These are phyloP conservation scores for Ramaria sp. DNA, from an alignment of 768 basidiomycete genomes.

Conservation along the genomic window DNA sequence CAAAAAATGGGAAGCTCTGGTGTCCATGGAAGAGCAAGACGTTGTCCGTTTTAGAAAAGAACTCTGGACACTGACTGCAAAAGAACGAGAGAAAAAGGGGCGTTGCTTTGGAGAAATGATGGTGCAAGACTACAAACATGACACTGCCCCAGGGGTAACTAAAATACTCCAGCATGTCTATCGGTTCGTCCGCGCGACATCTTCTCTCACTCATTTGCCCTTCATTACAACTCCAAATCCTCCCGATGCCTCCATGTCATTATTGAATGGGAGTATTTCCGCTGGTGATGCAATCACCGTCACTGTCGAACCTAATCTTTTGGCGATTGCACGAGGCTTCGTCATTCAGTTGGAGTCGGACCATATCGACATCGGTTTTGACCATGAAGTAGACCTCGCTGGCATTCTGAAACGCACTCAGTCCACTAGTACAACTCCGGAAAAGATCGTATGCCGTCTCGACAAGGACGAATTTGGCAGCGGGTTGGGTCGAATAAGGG, in stretches of 20 bases:
- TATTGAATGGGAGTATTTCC: slow-evolving; percentile 72
- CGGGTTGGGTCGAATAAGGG: slow-evolving; percentile 80
- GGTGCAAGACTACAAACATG: slow-evolving; percentile 28
- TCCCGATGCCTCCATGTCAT: slow-evolving; percentile 19
- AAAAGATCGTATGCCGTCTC: slow-evolving; percentile 17
- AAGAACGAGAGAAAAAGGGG: slow-evolving; percentile 69
- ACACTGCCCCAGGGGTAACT: slow-evolving; percentile 21
- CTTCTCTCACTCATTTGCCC: slow-evolving; percentile 15
- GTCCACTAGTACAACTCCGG: slow-evolving; percentile 9
- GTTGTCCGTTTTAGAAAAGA: slow-evolving; percentile 77
- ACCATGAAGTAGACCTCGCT: slow-evolving; percentile 55
- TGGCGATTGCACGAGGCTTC: slow-evolving; percentile 78
- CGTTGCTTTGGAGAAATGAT: slow-evolving; percentile 80
- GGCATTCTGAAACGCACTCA: slow-evolving; percentile 31
- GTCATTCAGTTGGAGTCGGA: slow-evolving; percentile 59
- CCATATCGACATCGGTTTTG: slow-evolving; percentile 67
- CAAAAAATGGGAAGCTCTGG: slow-evolving; percentile 78
- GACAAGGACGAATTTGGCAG: slow-evolving; percentile 75
- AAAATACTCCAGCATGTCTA: slow-evolving; percentile 78
- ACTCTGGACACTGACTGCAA: slow-evolving; percentile 83
- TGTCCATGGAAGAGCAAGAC: slow-evolving; percentile 83
- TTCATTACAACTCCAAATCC: not conserved
- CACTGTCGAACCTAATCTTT: slow-evolving; percentile 77
- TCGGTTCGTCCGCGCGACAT: slow-evolving; percentile 35
- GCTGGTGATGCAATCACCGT: slow-evolving; percentile 76